Conservation (phyloP, 202 grass and related monocot genomes). For the Eragrostis tef region DNA sequence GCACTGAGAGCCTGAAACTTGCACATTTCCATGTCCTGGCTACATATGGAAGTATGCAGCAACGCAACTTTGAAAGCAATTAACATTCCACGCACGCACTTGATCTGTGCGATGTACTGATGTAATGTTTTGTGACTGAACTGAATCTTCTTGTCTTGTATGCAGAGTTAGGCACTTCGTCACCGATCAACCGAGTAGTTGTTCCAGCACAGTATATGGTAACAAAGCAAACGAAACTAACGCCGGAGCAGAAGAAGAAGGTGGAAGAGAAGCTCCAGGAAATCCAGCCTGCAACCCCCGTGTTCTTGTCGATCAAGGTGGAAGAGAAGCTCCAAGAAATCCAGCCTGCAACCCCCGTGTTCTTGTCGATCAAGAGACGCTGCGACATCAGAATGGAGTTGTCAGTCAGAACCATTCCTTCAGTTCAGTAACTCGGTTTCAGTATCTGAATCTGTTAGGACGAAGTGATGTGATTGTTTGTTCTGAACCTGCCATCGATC, state of each 20-base stretch:
- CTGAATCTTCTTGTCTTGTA: neutral
- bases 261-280: neutral
- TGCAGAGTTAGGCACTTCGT: neutral
- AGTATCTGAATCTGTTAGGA: too few relatives aligned
- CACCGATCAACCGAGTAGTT: too few relatives aligned
- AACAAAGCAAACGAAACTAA: neutral
- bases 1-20: neutral
- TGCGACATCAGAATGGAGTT: neutral
- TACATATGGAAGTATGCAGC: neutral
- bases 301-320: neutral
- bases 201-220: neutral
- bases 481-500: neutral
- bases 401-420: neutral
- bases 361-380: neutral
- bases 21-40: neutral
- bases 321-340: neutral
- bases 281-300: neutral
- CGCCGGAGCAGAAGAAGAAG: neutral
- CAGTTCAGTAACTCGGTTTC: neutral
- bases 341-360: neutral
- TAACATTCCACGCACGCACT: neutral
- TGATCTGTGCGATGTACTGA: too few relatives aligned
- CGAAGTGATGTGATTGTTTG: neutral
- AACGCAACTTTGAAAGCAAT: neutral
- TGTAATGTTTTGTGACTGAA: too few relatives aligned